A percentile compares a stretch with the other conserved stretches of the same genome.
phyloP scores from a whole-genome alignment of 768 basidiomycete genomes.

The Russula earlei region DNA sequence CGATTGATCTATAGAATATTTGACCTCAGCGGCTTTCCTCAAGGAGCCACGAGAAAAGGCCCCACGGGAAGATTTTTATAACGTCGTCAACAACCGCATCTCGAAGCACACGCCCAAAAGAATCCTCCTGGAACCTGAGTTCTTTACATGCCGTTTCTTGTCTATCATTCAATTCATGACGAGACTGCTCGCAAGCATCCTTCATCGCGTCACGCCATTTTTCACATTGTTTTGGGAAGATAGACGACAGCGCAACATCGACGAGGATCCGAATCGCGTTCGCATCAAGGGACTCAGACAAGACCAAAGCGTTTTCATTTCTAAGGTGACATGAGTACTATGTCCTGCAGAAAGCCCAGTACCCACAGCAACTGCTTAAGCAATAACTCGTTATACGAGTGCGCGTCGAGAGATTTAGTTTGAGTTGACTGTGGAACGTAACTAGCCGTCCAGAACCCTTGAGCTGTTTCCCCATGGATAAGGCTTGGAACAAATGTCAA shows the following conservation, averaged over 20 bases:
- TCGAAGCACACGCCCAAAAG: neutral
- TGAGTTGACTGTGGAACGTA: neutral
- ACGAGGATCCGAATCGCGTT: neutral
- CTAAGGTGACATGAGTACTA: neutral
- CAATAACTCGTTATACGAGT: neutral
- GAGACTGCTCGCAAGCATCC: neutral
- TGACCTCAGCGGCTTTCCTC: neutral
- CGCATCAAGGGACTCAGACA: neutral
- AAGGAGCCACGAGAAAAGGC: neutral
- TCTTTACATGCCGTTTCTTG: neutral
- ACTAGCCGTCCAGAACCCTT: conserved; percentile 15
- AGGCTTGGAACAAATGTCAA: neutral
- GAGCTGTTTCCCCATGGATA: conserved; percentile 16
- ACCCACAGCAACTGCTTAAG: neutral
- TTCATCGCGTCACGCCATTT: neutral
- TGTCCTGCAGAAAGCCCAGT: no score
- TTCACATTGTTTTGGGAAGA: neutral
- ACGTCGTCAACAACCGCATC: neutral
- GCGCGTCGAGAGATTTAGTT: neutral
- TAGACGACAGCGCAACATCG: neutral
- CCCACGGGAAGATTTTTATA: neutral
- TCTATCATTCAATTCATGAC: neutral
- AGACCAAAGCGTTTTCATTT: neutral
- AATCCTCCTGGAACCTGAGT: neutral
- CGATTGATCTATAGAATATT: neutral